Evolutionary conservation across 2,329 filamentous ascomycete species (phyloP), one percentile per base, ranked within the genome.

Genomic region (Penicillium thymicola): DNA sequence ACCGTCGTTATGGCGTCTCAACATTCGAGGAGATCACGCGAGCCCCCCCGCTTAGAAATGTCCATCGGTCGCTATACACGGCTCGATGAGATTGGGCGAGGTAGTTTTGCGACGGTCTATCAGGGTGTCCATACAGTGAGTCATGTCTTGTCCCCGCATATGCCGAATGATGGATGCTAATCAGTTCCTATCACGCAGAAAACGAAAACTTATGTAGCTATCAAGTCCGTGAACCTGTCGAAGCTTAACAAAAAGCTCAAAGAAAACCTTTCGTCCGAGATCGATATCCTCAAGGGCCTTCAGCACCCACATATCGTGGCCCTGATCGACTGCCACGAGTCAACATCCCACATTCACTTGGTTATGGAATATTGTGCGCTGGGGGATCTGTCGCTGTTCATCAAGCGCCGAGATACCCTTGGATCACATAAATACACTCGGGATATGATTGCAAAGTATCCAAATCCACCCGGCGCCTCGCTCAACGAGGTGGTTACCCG

Each of bases 291-390:
- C 70, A 94, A 94, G 76, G 90, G 86, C 62, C 84, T 99, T 28
- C 89, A 94, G 58, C 94, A 99, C 75, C 94, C 94, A 28, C 94
- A 99, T 72, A 97, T 99, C 66, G 94, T 97, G 64, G 90, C 92
- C 65, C 87, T 99, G 46, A 92, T 97, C 79, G 91, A 96, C 76
- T 97, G 92, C 78, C 84, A 93, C 73, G 92, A 97, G 74, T 89
- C 90, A 0, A 80, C 85, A 4, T 87, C 88, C 23, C 90, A 96
- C 70, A 97, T 97, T 76, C 94, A 99, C 76, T 84, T 99, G 57
- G 88, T 97, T 61, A 99, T 97, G 93, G 94, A 99, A 78, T 97
- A 95, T 76, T 97, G 94, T 77, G 91, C 96, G 71, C 83, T 99
- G 40, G 93, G 94, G 23, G 94, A 99, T 71, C 78, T 99, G 57